Conservation (phyloP, 2,329 filamentous ascomycete genomes). For the Curvularia spicifera region DNA sequence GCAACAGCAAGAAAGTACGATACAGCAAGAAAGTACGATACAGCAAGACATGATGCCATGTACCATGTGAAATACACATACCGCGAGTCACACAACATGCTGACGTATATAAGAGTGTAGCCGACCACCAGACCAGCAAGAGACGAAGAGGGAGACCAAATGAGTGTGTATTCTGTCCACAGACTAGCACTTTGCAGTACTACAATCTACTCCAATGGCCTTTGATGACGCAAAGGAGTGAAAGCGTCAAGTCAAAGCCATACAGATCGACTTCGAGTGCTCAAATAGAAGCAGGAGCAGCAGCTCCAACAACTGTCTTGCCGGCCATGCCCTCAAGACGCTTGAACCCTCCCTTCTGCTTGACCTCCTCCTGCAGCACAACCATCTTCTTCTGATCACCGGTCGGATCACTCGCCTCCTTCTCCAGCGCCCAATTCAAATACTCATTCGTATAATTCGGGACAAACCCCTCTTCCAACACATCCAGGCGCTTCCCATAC, state of each 20-base stretch:
- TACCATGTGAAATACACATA: neutral
- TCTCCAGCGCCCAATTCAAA: slow-evolving; percentile 69
- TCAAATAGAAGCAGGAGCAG: slow-evolving; percentile 16
- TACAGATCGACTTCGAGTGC: neutral
- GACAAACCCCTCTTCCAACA: slow-evolving; percentile 67
- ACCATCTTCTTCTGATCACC: slow-evolving; percentile 79
- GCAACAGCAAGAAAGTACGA: neutral
- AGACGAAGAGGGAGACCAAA: neutral
- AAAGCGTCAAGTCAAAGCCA: neutral
- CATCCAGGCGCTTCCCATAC: slow-evolving; percentile 75
- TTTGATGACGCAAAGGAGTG: slow-evolving; percentile 6
- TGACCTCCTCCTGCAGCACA: slow-evolving; percentile 70
- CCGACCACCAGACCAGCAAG: too few species aligned
- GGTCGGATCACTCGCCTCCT: slow-evolving; percentile 69
- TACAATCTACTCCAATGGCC: too few species aligned
- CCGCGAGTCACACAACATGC: too few species aligned
- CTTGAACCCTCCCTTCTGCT: slow-evolving; percentile 68
- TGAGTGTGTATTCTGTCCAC: neutral
- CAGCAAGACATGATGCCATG: neutral
- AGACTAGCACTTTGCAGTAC: neutral
- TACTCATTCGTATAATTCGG: slow-evolving; percentile 79
- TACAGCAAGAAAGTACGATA: neutral
- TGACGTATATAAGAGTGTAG: too few species aligned
- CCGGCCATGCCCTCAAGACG: slow-evolving; percentile 48
- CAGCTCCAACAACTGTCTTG: slow-evolving; percentile 27